Base-by-base conservation (phyloP, 768 basidiomycete species). In the Russula sp. region DNA sequence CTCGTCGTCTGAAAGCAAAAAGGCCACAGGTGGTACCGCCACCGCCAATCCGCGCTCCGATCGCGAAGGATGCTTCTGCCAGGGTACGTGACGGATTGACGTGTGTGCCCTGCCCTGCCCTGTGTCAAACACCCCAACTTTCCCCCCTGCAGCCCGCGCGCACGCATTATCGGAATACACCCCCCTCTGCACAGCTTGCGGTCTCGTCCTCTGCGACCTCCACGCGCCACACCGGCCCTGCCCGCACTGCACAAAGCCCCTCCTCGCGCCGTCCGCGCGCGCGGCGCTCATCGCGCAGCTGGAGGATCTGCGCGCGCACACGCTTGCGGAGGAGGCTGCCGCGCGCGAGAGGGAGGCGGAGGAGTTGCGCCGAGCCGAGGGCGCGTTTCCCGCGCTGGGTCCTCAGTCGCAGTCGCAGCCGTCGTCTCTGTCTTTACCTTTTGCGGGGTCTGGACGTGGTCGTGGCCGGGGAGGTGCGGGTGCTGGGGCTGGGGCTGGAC, bases 151-250 rank as follows among this genome's bases (percentile, higher is more conserved):
- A n/a, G 66, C 66, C 5, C 64, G 63, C 42, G 41, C 8, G 8
- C 66, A 66, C 59, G 41, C 47, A 3, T 36, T 55, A 36, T 65
- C 63, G 2, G 56, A 60, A 35, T 58, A 65, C 60, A 66, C 59
- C 0, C 66, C 66, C n/a, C 25, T 66, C 36, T 66, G 66, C 59
- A 53, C 42, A 8, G 3, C 42, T 8, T 66, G 66, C 53, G 66
- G 66, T 7, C 64, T 66, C 32, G n/a, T 65, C 32, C 64, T 66
- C 51, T 66, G 66, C 43, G 20, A 56, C 10, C 36, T 61, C 0
- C 64, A 66, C 20, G 42, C 14, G 2, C 50, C 64, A 6, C n/a
- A 65, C 45, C 55, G 50, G 0, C 52, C 60, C 22, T 66, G 66
- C 60, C 64, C 66, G 1, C 42, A 56, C 41, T 66, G 64, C 60